Evolutionary conservation across 768 basidiomycete genomes (phyloP), one percentile per base, ranked within the genome.

Genomic region (Russula ochroleuca): DNA sequence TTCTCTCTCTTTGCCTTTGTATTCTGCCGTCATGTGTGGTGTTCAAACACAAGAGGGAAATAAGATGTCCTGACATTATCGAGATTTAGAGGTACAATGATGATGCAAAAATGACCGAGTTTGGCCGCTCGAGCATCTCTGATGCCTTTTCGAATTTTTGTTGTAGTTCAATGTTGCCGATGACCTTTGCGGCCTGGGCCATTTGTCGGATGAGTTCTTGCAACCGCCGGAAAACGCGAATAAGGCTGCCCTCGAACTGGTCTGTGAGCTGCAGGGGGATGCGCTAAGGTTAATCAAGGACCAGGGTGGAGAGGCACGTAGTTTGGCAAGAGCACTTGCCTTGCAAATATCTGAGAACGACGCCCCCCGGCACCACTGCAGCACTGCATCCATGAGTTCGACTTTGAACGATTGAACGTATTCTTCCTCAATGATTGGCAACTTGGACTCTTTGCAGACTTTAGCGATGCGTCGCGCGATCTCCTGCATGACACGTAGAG

Each of bases 341-440:
- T 97, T 97, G 83, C 92, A 94, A 61, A 98, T 94, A 28, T 99
- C 96, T 1, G 90, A 80, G 76, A 99, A 99, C 31, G 92, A 92
- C 17, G 94, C 92, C 5, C 97, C 97, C n/a, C 92, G 86, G 77
- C 96, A 98, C 97, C 97, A 99, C 65, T 94, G 90, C 40, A 94
- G 81, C 11, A 98, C 97, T 0, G 92, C 92, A 67, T 98, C 97
- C 94, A 98, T 99, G 55, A 99, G 85, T 71, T 98, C 96, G 21
- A 97, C 92, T 76, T 98, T 98, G 85, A 99, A 99, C 13, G 90
- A 93, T 58, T 87, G 81, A 1, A 99, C 92, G 73, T 99, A 99
- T 66, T 96, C 93, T 62, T 97, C 90, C 74, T 98, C 96, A 59
- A 90, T 86, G 51, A 98, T 74, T 1, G 87, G 76, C 4, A 99